Percentiles rank a stretch among this genome's conserved stretches.
Conservation (phyloP, 495 filamentous ascomycete genomes). For the Tuber microsphaerosporum region DNA sequence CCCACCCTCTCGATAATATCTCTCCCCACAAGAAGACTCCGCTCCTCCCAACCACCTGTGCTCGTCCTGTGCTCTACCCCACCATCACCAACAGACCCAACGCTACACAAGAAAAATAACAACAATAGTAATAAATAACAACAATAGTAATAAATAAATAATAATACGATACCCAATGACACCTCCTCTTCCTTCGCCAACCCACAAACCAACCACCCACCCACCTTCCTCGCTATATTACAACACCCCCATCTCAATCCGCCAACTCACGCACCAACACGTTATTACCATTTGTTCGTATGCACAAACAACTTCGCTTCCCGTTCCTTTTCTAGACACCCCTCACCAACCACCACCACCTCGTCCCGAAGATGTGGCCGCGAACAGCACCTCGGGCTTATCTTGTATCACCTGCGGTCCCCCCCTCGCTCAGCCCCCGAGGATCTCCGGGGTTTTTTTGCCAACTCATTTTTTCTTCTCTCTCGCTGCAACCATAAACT, state of each 20-base stretch:
- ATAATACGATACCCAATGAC: no score
- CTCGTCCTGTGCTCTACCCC: not conserved
- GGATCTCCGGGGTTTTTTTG: not conserved
- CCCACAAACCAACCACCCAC: not conserved
- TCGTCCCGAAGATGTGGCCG: not conserved
- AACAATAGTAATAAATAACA: not conserved
- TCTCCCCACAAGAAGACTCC: not conserved
- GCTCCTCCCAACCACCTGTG: not conserved
- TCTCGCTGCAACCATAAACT: not conserved
- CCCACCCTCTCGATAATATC: not conserved
- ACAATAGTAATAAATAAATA: not conserved
- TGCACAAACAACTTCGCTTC: not conserved
- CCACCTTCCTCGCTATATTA: not conserved
- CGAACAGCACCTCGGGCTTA: conserved; percentile 3
- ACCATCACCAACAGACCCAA: not conserved
- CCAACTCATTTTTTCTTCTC: not conserved
- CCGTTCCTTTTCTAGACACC: not conserved
- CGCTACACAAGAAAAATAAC: not conserved
- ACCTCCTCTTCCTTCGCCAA: not conserved
- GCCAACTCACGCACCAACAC: conserved; percentile 5
- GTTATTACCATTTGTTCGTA: not conserved
- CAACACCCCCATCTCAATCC: not conserved
- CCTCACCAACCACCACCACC: not conserved
- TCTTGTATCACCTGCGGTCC: not conserved
- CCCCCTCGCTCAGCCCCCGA: not conserved